Evolutionary conservation across 2,329 filamentous ascomycete species (phyloP), one percentile per base, ranked within the genome.

Genomic region (Curvularia sp.): DNA sequence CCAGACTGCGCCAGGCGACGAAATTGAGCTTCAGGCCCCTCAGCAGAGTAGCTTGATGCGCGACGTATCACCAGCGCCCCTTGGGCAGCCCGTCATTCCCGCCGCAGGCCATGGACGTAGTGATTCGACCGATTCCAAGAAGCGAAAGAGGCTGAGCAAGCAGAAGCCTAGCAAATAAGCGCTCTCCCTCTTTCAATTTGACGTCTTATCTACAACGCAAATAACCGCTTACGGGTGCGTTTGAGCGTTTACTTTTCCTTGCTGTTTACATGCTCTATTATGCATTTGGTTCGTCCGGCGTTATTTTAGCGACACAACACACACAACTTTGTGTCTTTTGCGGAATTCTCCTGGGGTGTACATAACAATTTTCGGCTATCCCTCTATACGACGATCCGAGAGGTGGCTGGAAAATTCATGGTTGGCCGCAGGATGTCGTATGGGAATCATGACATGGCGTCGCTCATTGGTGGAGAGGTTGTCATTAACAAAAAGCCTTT

Each of bases 71-170:
- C 74, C 74, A 32, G 70, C 73, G 8, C 71, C 73, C 2, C 60
- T 71, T n/a, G 60, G 66, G n/a, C 63, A 66, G 21, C 53, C 64
- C 0, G 23, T 25, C 6, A 51, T 39, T 13, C 53, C 28, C 7
- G 39, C 39, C 6, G 53, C 68, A 15, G 64, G 60, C 48, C 73
- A 76, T 54, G 59, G 61, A 47, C 64, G 74, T 49, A 75, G 63
- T 55, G 71, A 69, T 34, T 74, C 70, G 9, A 66, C 65, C 1
- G 75, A 77, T 50, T 76, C 73, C 13, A 72, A 75, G 53, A 72
- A 72, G 66, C 70, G 74, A 50, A 76, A 73, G 60, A 71, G 73
- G 56, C 61, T 78, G 12, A 76, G 70, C 39, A 78, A 78, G 70
- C 72, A 36, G 63, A 68, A 55, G 71, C 72, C 45, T 19, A 65